Evolutionary conservation across 2,329 filamentous ascomycete species (phyloP).

Genomic region (Cyphellophora europaea): DNA sequence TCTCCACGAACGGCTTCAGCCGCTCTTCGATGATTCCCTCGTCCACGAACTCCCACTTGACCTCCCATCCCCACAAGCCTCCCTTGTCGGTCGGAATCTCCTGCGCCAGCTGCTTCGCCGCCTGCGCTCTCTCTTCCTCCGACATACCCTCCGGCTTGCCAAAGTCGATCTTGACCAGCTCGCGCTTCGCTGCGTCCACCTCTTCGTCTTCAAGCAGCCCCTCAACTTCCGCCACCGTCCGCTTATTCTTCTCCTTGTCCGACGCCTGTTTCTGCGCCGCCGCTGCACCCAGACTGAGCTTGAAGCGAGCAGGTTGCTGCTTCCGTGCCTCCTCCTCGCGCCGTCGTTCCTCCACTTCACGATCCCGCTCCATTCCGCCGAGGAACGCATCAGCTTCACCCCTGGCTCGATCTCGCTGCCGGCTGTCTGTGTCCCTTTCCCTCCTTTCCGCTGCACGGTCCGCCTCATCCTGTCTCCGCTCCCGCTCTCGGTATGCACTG

Average conservation of each 20-base stretch:
- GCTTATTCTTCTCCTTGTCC: slow-evolving; percentile 33
- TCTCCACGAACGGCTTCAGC: slow-evolving; percentile 88
- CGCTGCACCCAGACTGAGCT: slow-evolving; percentile 82
- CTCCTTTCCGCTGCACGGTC: slow-evolving; percentile 72
- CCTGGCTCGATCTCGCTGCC: slow-evolving; percentile 64
- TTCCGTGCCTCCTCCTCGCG: slow-evolving; percentile 21
- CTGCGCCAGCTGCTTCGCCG: slow-evolving; percentile 69
- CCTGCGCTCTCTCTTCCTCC: slow-evolving; percentile 78
- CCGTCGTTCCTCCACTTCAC: neutral
- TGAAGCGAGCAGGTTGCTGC: slow-evolving; percentile 68
- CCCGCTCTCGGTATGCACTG: slow-evolving; percentile 60
- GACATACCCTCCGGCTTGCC: slow-evolving; percentile 54
- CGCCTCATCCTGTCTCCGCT: slow-evolving; percentile 68
- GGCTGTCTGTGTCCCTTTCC: slow-evolving; percentile 60
- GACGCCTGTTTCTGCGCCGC: slow-evolving; percentile 47
- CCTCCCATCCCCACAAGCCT: slow-evolving; percentile 81
- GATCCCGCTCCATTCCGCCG: slow-evolving; percentile 51
- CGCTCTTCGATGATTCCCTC: slow-evolving; percentile 72
- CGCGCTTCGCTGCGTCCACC: slow-evolving; percentile 62
- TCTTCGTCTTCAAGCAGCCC: slow-evolving; percentile 93
- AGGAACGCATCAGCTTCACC: slow-evolving; percentile 88
- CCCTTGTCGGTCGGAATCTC: slow-evolving; percentile 84
- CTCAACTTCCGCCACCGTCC: slow-evolving; percentile 88
- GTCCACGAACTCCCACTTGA: slow-evolving; percentile 88
- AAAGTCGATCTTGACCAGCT: slow-evolving; percentile 74